Evolutionary conservation across 139 green algal species (phyloP), one percentile per base, ranked within the genome.

Genomic region (Micractinium conductrix): DNA sequence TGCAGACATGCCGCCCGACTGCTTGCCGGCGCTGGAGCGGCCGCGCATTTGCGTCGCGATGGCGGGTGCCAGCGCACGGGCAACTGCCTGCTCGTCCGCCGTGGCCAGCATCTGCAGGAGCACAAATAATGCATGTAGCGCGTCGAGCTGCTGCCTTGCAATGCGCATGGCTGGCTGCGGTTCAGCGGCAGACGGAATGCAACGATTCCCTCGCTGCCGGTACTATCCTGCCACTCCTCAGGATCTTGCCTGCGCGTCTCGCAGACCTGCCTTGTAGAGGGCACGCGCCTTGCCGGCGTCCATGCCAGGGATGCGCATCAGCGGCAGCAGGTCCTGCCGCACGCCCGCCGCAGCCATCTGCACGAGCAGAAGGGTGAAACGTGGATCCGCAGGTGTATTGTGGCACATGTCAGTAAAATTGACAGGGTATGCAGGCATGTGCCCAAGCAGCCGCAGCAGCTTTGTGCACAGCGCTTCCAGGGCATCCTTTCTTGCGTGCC

Each of bases 241-340:
- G n/a, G n/a, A n/a, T n/a, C 58, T n/a, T 24, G 45, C 76, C 67
- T 85, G 74, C 4, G 87, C 80, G 43, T 72, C 69, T 7, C 37
- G 71, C 67, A 94, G 85, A 45, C 91, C 91, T 0, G 74, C 84
- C 22, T 74, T 88, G 76, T 88, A 84, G 69, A 94, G 86, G 9
- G 85, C 91, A 2, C 86, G 73, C 0, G 91, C 91, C 10, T 81
- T 78, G 14, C 65, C 85, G 2, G 85, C 90, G 8, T 85, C 89
- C 90, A 94, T 93, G 44, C 58, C 53, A 1, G 84, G 86, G 37
- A 94, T 85, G 68, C 84, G 60, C 92, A 95, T 94, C 24, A 96
- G 90, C 7, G 72, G 44, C 26, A 94, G 70, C 55, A 96, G 90
- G 82, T 96, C 93, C 43, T 91, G 90, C 3, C 86, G 83, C n/a